Percentiles rank a stretch among this genome's conserved stretches.
Evolutionary conservation across 495 filamentous ascomycete genomes (phyloP).

Genomic region (Trichoderma asperelloides): DNA sequence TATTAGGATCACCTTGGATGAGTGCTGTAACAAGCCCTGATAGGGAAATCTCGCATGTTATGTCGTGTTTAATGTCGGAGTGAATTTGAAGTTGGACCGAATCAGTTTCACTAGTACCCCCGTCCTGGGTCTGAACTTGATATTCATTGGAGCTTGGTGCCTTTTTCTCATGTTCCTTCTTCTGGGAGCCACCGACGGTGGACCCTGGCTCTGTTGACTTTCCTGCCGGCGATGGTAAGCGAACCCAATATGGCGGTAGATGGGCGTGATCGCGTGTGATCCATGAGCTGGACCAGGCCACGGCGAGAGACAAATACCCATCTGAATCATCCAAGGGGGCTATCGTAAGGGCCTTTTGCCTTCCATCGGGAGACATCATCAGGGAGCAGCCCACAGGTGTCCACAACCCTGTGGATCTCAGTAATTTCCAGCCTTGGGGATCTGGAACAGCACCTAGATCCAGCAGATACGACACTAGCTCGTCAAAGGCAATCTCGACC

Average conservation of each 20-base stretch:
- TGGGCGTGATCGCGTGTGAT: constrained; percentile 41
- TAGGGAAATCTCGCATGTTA: constrained; percentile 37
- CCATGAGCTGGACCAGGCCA: constrained; percentile 49
- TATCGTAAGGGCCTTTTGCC: constrained; percentile 45
- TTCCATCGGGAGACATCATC: constrained; percentile 44
- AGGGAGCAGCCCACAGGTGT: constrained; percentile 52
- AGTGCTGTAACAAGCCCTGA: constrained; percentile 33
- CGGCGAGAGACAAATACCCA: constrained; percentile 49
- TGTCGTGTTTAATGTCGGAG: constrained; percentile 17
- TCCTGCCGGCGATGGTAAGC: constrained; percentile 29
- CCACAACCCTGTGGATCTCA: constrained; percentile 53
- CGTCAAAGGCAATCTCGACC: constrained; percentile 55
- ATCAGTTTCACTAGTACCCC: constrained; percentile 15
- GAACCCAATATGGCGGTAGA: constrained; percentile 56
- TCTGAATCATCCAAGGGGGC: constrained; percentile 52
- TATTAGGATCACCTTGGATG: constrained; percentile 23
- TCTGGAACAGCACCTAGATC: constrained; percentile 55
- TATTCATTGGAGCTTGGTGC: background rate
- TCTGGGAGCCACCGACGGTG: background rate
- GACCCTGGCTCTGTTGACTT: constrained; percentile 5
- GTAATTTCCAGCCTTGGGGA: constrained; percentile 46
- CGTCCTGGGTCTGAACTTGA: constrained; percentile 11
- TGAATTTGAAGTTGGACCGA: constrained; percentile 22
- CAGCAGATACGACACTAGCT: constrained; percentile 50
- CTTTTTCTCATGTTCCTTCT: constrained; percentile 5